phyloP scores from a whole-genome alignment of 257 asterid genomes.

The Plantago ovata region DNA sequence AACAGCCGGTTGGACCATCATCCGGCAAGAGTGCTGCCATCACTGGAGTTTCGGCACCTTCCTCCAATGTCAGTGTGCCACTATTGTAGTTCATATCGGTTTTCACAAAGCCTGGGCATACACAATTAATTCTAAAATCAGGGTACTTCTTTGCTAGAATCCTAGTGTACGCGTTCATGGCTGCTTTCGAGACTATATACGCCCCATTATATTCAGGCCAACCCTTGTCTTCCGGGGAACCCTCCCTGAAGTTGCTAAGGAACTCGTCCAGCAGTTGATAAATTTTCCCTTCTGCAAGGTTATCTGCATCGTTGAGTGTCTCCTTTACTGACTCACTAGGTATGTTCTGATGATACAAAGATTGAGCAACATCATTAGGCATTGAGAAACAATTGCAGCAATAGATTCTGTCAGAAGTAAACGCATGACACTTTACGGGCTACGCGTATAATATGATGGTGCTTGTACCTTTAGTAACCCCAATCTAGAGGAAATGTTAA shows the following conservation, averaged over 20 bases:
- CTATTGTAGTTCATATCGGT: conserved; percentile 40
- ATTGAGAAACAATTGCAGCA: background rate
- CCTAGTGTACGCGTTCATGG: conserved; percentile 49
- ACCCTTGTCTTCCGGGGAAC: conserved; percentile 32
- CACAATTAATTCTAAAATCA: conserved; percentile 30
- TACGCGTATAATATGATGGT: background rate
- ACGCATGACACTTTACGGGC: no score
- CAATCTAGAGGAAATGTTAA: conserved; percentile 44
- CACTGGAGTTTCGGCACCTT: conserved; percentile 47
- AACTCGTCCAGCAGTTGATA: conserved; percentile 40
- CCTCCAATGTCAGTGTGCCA: conserved; percentile 32
- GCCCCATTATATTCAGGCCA: conserved; percentile 42
- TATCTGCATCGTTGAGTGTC: conserved; percentile 26
- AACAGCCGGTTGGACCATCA: conserved; percentile 44
- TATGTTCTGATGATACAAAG: conserved; percentile 25
- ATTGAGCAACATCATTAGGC: background rate
- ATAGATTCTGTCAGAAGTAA: no score
- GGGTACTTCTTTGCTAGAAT: conserved; percentile 39
- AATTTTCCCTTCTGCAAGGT: conserved; percentile 42
- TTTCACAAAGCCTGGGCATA: conserved; percentile 50
- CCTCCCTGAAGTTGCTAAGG: conserved; percentile 41
- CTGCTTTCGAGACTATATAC: conserved; percentile 41
- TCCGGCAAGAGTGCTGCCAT: conserved; percentile 42
- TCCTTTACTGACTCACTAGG: conserved; percentile 36
- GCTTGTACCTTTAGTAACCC: conserved; percentile 37